Evolutionary conservation across 1,139 yeast genomes (phyloP).

Genomic region (Entelexis sorbosivorans): DNA sequence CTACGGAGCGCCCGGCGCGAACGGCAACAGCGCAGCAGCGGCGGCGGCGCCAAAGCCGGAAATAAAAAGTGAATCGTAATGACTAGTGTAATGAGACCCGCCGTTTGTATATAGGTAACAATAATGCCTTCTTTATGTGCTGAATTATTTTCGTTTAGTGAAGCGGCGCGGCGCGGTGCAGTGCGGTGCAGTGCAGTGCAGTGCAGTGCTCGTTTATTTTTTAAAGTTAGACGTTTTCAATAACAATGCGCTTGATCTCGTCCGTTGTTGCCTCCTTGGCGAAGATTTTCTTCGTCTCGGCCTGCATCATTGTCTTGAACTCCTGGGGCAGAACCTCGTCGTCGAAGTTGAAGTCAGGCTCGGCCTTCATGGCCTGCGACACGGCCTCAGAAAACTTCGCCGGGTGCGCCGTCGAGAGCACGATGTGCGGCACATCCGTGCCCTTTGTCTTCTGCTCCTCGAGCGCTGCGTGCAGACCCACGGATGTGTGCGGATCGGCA

Average conservation of each 20-base stretch:
- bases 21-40: background rate
- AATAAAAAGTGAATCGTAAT: background rate
- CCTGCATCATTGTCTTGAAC: conserved; percentile 55
- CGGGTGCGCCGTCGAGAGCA: conserved; percentile 95
- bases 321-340: conserved; percentile 81
- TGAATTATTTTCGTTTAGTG: too few species aligned
- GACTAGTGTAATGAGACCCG: background rate
- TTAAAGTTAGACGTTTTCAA: conserved; percentile 24
- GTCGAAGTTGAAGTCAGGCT: conserved; percentile 72
- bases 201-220: background rate
- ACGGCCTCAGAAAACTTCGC: conserved; percentile 97
- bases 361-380: conserved; percentile 55
- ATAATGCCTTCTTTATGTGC: background rate
- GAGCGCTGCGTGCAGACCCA: conserved; percentile 74
- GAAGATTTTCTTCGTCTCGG: conserved; percentile 65
- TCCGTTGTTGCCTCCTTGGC: conserved; percentile 66
- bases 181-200: too few species aligned
- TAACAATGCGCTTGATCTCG: conserved; percentile 61
- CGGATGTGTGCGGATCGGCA: conserved; percentile 93
- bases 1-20: background rate
- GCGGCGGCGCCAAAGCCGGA: background rate
- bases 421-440: conserved; percentile 43
- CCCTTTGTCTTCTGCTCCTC: conserved; percentile 40
- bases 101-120: too few species aligned
- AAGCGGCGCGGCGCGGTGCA: too few species aligned